phyloP scores from a whole-genome alignment of 768 basidiomycete species.

The Candolleomyces aberdarensis region DNA sequence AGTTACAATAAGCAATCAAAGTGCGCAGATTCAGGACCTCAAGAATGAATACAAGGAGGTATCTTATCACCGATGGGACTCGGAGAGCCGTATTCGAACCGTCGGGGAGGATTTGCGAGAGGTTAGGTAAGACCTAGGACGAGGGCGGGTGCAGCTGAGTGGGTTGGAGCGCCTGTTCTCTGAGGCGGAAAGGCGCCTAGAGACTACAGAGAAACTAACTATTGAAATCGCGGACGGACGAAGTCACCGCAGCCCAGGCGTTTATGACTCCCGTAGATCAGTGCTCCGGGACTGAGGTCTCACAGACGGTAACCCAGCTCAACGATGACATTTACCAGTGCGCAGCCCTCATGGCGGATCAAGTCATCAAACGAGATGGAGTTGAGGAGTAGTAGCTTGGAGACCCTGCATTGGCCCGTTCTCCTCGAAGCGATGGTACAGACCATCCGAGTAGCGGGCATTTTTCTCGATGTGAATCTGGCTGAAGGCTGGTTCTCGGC shows the following conservation, averaged over 20 bases:
- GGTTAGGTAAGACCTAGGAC: too few species aligned
- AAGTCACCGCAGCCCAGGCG: slow-evolving; percentile 38
- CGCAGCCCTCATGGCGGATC: slow-evolving; percentile 41
- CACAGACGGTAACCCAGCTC: slow-evolving; percentile 32
- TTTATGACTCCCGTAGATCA: slow-evolving; percentile 42
- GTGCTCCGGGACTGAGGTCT: slow-evolving; percentile 42
- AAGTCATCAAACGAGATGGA: too few species aligned
- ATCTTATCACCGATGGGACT: too few species aligned
- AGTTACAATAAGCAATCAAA: too few species aligned
- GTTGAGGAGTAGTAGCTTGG: too few species aligned
- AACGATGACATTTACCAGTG: slow-evolving; percentile 48
- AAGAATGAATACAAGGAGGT: too few species aligned
- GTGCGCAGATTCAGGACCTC: too few species aligned
- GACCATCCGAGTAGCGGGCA: too few species aligned
- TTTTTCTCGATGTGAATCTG: too few species aligned
- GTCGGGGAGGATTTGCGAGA: too few species aligned
- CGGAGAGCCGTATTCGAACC: background rate
- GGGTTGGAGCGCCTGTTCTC: background rate
- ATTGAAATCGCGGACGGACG: slow-evolving; percentile 29
- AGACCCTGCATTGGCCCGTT: background rate
- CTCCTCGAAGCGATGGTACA: background rate
- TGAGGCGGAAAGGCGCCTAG: slow-evolving; percentile 10
- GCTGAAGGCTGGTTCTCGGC: too few species aligned
- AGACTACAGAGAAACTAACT: slow-evolving; percentile 18
- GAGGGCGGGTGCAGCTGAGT: background rate